Conservation (phyloP, 768 basidiomycete genomes). For the Termitomyces sp. region DNA sequence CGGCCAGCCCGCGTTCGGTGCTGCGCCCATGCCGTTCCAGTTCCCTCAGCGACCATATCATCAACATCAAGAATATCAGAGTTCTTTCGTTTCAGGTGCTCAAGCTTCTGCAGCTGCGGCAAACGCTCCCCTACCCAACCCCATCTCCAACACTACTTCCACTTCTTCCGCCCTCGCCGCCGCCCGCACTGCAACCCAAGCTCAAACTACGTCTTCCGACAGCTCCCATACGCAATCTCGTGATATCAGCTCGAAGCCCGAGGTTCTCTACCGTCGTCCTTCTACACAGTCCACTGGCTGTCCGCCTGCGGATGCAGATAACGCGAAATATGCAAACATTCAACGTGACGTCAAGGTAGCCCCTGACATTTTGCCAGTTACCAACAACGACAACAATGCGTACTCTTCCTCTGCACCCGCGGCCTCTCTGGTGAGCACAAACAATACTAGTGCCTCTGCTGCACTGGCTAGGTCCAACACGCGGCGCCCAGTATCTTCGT, state of each 20-base stretch:
- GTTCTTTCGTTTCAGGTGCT: slow-evolving; percentile 2
- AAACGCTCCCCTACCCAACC: neutral
- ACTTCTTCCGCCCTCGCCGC: slow-evolving; percentile 7
- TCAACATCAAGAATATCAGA: slow-evolving; percentile 1
- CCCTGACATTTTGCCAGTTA: neutral
- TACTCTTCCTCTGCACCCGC: neutral
- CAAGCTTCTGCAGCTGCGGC: neutral
- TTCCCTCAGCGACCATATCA: slow-evolving; percentile 9
- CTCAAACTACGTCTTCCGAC: neutral
- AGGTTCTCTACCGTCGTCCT: slow-evolving; percentile 9
- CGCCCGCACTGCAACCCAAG: slow-evolving; percentile 3
- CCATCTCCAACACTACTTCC: slow-evolving; percentile 1
- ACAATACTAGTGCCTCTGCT: neutral
- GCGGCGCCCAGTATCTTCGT: slow-evolving; percentile 12
- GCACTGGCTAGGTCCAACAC: neutral
- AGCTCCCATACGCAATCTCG: neutral
- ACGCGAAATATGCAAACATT: slow-evolving; percentile 13
- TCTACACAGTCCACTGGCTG: slow-evolving; percentile 3
- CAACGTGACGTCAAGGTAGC: slow-evolving; percentile 15
- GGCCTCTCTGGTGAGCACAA: neutral
- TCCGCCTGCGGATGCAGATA: slow-evolving; percentile 6
- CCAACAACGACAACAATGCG: neutral
- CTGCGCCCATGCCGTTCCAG: slow-evolving; percentile 11
- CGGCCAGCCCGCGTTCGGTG: slow-evolving; percentile 8
- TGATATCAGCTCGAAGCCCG: neutral